Evolutionary conservation across 306 rosid genomes (phyloP).

Genomic region (Betula pendula): DNA sequence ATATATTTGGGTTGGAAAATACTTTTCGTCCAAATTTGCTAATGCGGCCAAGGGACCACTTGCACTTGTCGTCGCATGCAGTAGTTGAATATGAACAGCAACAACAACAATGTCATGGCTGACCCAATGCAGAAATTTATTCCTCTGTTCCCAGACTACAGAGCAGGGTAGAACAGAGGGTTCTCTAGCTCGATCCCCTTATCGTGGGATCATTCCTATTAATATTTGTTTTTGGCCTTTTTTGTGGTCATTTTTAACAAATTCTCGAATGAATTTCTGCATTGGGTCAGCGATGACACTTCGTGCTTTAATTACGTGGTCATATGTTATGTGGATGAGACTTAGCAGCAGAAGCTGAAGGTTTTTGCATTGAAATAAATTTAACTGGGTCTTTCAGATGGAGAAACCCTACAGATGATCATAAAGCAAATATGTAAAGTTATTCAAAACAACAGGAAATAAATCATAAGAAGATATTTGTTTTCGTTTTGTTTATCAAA

Average conservation of each 20-base stretch:
- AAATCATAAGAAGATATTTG: no score
- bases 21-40: constrained; percentile 1
- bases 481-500: constrained; percentile 14
- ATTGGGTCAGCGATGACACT: constrained; percentile 45
- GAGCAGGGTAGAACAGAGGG: no score
- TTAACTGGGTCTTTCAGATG: constrained; percentile 61
- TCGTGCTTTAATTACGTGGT: constrained; percentile 49
- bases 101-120: constrained; percentile 22
- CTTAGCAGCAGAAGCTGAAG: constrained; percentile 40
- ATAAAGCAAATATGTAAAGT: constrained; percentile 25
- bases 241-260: neutral
- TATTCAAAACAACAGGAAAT: constrained; percentile 24
- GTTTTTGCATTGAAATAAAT: constrained; percentile 41
- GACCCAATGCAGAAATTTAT: no score
- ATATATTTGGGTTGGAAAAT: no score
- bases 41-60: constrained; percentile 23
- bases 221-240: no score
- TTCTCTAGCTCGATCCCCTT: no score
- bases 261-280: constrained; percentile 54
- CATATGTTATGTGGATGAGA: constrained; percentile 51
- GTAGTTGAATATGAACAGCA: constrained; percentile 30
- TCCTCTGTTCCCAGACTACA: no score
- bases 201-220: no score
- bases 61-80: constrained; percentile 38
- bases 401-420: constrained; percentile 56